A percentile compares a stretch with the other conserved stretches of the same genome.
phyloP scores from a whole-genome alignment of 2,329 filamentous ascomycete species.

The Penicillium polonicum region DNA sequence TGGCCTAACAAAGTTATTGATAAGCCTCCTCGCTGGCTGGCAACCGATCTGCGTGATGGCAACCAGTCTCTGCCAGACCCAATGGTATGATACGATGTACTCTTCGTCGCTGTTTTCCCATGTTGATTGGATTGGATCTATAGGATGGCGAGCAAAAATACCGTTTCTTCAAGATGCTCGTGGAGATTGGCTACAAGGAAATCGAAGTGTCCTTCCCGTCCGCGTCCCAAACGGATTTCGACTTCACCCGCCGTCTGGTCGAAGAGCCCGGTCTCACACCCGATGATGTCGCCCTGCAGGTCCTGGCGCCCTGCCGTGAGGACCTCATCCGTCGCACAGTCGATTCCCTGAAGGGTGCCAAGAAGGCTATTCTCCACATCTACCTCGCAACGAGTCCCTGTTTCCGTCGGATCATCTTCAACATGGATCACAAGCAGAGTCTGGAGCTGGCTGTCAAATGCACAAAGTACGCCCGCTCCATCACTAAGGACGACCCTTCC shows the following conservation, averaged over 20 bases:
- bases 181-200: slow-evolving; percentile 92
- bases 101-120: background rate
- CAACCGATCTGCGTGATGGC: slow-evolving; percentile 84
- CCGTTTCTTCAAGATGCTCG: slow-evolving; percentile 91
- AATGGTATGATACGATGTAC: slow-evolving; percentile 63
- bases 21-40: slow-evolving; percentile 86
- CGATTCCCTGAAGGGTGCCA: slow-evolving; percentile 81
- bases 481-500: slow-evolving; percentile 76
- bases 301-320: slow-evolving; percentile 85
- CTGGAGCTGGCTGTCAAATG: slow-evolving; percentile 81
- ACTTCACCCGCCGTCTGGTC: slow-evolving; percentile 84
- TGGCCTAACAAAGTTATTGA: slow-evolving; percentile 82
- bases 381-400: slow-evolving; percentile 96
- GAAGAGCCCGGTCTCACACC: slow-evolving; percentile 80
- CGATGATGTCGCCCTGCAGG: slow-evolving; percentile 88
- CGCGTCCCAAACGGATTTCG: slow-evolving; percentile 91
- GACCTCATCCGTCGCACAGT: slow-evolving; percentile 89
- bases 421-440: slow-evolving; percentile 77
- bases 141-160: slow-evolving; percentile 94
- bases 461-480: slow-evolving; percentile 78
- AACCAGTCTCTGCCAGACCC: slow-evolving; percentile 92
- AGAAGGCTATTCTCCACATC: slow-evolving; percentile 92
- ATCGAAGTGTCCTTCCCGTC: slow-evolving; percentile 96
- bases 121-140: background rate
- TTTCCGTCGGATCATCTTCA: slow-evolving; percentile 89